phyloP scores from a whole-genome alignment of 2,329 filamentous ascomycete species.

The Fusarium sp. region DNA sequence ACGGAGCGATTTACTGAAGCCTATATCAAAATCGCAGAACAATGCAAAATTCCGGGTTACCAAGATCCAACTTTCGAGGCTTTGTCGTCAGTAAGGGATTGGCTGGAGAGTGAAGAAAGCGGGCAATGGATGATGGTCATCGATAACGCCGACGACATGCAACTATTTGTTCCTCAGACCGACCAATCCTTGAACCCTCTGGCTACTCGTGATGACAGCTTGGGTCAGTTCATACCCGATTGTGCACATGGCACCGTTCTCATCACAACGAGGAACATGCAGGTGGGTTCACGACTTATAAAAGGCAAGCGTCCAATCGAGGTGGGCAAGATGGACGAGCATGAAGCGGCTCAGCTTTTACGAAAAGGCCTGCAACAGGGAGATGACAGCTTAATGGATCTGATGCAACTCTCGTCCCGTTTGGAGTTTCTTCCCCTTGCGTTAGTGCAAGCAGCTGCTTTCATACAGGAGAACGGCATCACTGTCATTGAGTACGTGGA shows the following conservation, averaged over 20 bases:
- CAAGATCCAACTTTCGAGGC: slow-evolving; percentile 41
- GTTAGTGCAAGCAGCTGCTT: slow-evolving; percentile 50
- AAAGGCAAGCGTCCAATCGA: slow-evolving; percentile 39
- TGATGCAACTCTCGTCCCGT: slow-evolving; percentile 36
- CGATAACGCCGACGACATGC: slow-evolving; percentile 38
- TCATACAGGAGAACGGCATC: slow-evolving; percentile 48
- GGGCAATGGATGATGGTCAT: slow-evolving; percentile 34
- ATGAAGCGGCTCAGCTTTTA: slow-evolving; percentile 44
- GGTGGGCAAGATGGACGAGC: slow-evolving; percentile 45
- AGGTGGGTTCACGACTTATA: slow-evolving; percentile 42
- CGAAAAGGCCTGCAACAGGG: slow-evolving; percentile 17
- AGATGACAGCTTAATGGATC: not conserved
- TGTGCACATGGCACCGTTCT: slow-evolving; percentile 47
- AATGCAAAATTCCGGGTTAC: slow-evolving; percentile 42
- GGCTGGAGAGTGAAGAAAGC: slow-evolving; percentile 40
- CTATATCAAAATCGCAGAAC: slow-evolving; percentile 48
- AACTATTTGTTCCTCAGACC: slow-evolving; percentile 6
- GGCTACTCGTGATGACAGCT: too few species aligned
- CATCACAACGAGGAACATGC: slow-evolving; percentile 51
- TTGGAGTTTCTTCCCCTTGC: slow-evolving; percentile 51
- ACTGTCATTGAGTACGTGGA: slow-evolving; percentile 44
- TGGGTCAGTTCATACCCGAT: slow-evolving; percentile 39
- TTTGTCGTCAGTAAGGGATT: slow-evolving; percentile 44
- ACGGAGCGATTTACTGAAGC: slow-evolving; percentile 47
- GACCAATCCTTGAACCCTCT: too few species aligned